Evolutionary conservation across 805 yeast genomes (phyloP), one percentile per base, ranked within the genome.

Genomic region (Lipomyces oligophaga): DNA sequence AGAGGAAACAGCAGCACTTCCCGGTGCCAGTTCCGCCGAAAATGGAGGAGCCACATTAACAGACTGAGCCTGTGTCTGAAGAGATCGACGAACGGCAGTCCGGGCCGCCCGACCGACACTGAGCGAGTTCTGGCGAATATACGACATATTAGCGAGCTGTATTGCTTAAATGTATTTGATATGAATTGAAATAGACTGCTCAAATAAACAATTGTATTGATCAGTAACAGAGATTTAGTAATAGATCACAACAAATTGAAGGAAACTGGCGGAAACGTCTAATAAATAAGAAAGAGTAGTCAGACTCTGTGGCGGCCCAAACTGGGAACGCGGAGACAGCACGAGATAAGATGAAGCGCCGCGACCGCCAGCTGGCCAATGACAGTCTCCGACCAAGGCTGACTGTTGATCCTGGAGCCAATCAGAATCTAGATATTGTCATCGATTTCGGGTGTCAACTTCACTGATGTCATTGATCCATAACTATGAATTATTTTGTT

Each of bases 31-130:
- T 42, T 25, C 31, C 31, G 13, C 25, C 40, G 38, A 13, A 16
- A 18, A 37, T 41, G 13, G 47, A 36, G 26, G 42, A 42, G 33
- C 33, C 41, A 26, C 27, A 30, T 21, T 19, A 37, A 21, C 25
- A 41, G 20, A 26, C 46, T 3, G 31, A 5, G 36, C 28, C 42
- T 43, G 47, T 4, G 47, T 43, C 42, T 43, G 47, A 8, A 43
- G 41, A 32, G 22, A 30, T 21, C 47, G 47, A 21, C 42, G 47
- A 38, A 41, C 30, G 13, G 44, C 15, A 11, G 25, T 5, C 25
- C 38, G 44, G 41, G 36, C 41, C 21, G n/a, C n/a, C n/a, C n/a
- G n/a, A n/a, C n/a, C n/a, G n/a, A n/a, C n/a, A n/a, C n/a, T n/a
- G n/a, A 43, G 38, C 35, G 35, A 40, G 31, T 21, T 15, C n/a